phyloP scores from a whole-genome alignment of 1,284 basidiomycete genomes.

The Leccinum huronense region DNA sequence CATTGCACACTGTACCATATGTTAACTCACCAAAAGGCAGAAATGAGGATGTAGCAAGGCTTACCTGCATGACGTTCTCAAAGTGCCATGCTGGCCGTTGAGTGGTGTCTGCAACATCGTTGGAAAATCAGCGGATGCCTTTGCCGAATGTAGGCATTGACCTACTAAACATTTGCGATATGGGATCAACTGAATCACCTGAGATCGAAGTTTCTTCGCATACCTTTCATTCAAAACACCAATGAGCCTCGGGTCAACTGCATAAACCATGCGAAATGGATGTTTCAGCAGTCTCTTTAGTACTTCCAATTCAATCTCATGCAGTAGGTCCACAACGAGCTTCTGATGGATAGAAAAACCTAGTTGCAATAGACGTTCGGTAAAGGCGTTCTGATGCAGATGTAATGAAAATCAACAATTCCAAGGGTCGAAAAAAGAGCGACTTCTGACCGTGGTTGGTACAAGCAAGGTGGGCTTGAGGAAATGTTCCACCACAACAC shows the following conservation, averaged over 20 bases:
- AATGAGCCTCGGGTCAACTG: neutral
- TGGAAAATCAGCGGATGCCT: slow-evolving; percentile 3
- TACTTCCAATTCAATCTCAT: slow-evolving; percentile 15
- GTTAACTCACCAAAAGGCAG: too few relatives aligned
- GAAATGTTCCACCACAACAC: neutral
- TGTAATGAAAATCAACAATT: neutral
- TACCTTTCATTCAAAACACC: slow-evolving; percentile 4
- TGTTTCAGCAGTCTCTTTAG: slow-evolving; percentile 13
- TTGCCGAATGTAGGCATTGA: neutral
- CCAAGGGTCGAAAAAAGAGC: too few relatives aligned
- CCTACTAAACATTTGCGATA: neutral
- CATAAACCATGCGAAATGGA: slow-evolving; percentile 7
- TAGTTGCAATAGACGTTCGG: neutral
- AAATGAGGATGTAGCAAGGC: neutral
- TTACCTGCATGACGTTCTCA: neutral
- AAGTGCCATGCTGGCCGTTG: neutral
- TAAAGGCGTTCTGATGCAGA: neutral
- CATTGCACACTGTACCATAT: neutral
- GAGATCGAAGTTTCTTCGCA: neutral
- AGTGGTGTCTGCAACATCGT: slow-evolving; percentile 4
- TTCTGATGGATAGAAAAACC: neutral
- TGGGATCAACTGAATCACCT: neutral
- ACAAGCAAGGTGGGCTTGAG: neutral
- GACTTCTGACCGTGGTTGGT: neutral
- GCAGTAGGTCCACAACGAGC: slow-evolving; percentile 11